Percentiles rank a stretch among this genome's conserved stretches.
Evolutionary conservation across 768 basidiomycete genomes (phyloP).

Genomic region (Kwoniella shandongensis): DNA sequence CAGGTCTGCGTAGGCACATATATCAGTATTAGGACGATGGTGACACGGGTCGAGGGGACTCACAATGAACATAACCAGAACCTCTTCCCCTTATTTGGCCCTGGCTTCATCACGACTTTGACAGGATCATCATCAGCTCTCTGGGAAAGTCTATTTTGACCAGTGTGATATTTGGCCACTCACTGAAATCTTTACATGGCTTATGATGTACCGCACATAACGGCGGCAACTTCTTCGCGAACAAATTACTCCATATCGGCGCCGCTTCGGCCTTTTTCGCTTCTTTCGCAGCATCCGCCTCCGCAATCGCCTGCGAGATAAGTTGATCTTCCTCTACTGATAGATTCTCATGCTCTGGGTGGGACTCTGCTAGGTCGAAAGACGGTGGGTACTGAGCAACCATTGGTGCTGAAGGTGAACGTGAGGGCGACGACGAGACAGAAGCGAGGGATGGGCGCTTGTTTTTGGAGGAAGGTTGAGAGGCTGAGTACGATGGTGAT

Average conservation of each 20-base stretch:
- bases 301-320: slow-evolving; percentile 34
- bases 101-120: slow-evolving; percentile 50
- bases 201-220: slow-evolving; percentile 49
- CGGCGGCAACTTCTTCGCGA: slow-evolving; percentile 52
- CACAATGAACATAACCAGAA: slow-evolving; percentile 54
- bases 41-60: slow-evolving; percentile 11
- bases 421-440: slow-evolving; percentile 13
- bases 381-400: slow-evolving; percentile 5
- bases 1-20: slow-evolving; percentile 34
- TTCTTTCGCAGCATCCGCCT: slow-evolving; percentile 29
- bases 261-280: slow-evolving; percentile 38
- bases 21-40: slow-evolving; percentile 6
- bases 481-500: background rate
- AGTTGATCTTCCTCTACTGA: slow-evolving; percentile 32
- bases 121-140: background rate
- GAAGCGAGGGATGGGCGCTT: background rate
- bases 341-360: background rate
- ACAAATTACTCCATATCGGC: slow-evolving; percentile 47
- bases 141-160: background rate
- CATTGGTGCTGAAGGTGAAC: background rate
- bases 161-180: too few species aligned
- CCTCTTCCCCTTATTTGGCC: slow-evolving; percentile 52
- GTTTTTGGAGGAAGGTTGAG: slow-evolving; percentile 1
- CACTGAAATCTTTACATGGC: slow-evolving; percentile 52
- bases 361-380: background rate